These are phyloP conservation scores for Coemansia sp. DNA, from an alignment of 371 early-diverging fungal genomes.

Conservation along the genomic window DNA sequence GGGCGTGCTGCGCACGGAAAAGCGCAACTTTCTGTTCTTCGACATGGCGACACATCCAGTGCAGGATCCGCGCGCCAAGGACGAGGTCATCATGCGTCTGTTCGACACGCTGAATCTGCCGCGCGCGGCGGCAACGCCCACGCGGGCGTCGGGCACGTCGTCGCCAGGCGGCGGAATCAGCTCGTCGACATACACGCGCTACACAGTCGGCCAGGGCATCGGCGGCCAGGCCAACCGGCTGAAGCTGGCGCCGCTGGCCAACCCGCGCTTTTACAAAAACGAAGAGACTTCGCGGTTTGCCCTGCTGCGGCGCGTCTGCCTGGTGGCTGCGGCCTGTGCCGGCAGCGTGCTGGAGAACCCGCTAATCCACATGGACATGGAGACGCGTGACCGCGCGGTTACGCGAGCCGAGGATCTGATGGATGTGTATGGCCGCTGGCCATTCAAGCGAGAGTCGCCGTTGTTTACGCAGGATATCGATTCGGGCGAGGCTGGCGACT, in stretches of 20 bases:
- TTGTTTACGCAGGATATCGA: constrained; percentile 45
- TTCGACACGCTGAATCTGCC: constrained; percentile 66
- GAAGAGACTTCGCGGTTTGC: constrained; percentile 53
- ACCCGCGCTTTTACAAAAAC: constrained; percentile 43
- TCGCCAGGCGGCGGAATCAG: constrained; percentile 53
- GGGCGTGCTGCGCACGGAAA: constrained; percentile 94
- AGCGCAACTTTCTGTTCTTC: constrained; percentile 90
- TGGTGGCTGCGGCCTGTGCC: constrained; percentile 95
- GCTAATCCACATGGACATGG: constrained; percentile 75
- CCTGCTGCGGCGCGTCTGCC: constrained; percentile 72
- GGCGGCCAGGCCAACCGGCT: constrained; percentile 39
- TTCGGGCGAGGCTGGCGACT: constrained; percentile 56
- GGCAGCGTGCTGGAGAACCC: constrained; percentile 96
- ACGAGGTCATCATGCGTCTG: constrained; percentile 77
- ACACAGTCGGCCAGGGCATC: constrained; percentile 54
- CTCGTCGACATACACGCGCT: constrained; percentile 42
- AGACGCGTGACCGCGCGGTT: constrained; percentile 85
- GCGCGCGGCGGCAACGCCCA: constrained; percentile 51
- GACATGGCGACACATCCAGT: constrained; percentile 96
- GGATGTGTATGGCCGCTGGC: constrained; percentile 80
- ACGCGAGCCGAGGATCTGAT: constrained; percentile 85
- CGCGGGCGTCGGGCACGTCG: constrained; percentile 43
- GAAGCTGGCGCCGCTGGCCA: constrained; percentile 27
- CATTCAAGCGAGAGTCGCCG: constrained; percentile 60
- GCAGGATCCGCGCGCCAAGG: constrained; percentile 81